These are phyloP conservation scores for Aleurites moluccanus DNA, from an alignment of 441 rosid genomes.

Conservation along the genomic window DNA sequence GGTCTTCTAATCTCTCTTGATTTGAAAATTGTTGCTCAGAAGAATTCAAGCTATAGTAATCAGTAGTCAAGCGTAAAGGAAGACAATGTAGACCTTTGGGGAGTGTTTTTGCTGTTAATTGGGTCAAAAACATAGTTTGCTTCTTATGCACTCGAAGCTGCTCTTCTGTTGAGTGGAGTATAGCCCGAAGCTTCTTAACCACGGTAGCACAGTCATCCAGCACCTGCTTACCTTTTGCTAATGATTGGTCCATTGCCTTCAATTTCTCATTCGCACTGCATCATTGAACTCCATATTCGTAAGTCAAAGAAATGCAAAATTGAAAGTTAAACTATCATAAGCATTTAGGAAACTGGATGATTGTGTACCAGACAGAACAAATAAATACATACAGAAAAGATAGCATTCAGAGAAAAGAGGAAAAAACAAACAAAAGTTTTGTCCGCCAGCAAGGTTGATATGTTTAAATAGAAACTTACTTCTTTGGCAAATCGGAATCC, in stretches of 20 bases:
- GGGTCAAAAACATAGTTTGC: slow-evolving; percentile 87
- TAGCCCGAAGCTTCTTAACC: slow-evolving; percentile 92
- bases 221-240: slow-evolving; percentile 77
- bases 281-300: slow-evolving; percentile 6
- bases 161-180: slow-evolving; percentile 93
- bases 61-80: slow-evolving; percentile 85
- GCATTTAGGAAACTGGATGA: not conserved
- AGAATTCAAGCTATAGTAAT: slow-evolving; percentile 63
- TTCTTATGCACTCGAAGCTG: slow-evolving; percentile 90
- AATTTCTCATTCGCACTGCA: slow-evolving; percentile 69
- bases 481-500: slow-evolving; percentile 73
- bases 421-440: not conserved
- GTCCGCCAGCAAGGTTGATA: not conserved
- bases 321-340: not conserved
- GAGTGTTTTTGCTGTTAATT: slow-evolving; percentile 87
- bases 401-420: not conserved
- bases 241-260: slow-evolving; percentile 82
- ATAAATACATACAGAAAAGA: not conserved
- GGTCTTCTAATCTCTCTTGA: slow-evolving; percentile 73
- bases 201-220: slow-evolving; percentile 82
- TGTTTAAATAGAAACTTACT: slow-evolving; percentile 37
- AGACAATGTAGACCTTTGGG: slow-evolving; percentile 98
- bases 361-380: not conserved
- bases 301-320: not conserved
- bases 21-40: slow-evolving; percentile 64